Conservation (phyloP, 2,329 filamentous ascomycete species). For the Aspergillus spinulosporus region DNA sequence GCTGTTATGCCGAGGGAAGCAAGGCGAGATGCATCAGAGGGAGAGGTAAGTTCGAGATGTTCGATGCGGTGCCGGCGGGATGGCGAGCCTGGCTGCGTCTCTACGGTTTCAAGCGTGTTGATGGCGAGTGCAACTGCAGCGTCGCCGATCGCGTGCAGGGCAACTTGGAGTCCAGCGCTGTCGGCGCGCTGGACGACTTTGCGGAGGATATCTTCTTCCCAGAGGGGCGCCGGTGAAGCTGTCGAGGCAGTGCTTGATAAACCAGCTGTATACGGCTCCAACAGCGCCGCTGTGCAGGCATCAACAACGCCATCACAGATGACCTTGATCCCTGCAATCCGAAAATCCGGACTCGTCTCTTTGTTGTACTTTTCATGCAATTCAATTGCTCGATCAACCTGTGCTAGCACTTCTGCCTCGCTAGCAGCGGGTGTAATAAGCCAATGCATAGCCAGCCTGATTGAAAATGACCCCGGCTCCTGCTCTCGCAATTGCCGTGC, state of each 20-base stretch:
- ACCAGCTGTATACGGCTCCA: constrained; percentile 34
- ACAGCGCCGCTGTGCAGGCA: constrained; percentile 37
- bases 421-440: constrained; percentile 45
- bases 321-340: constrained; percentile 52
- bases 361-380: constrained; percentile 43
- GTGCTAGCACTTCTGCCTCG: constrained; percentile 39
- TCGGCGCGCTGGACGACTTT: constrained; percentile 47
- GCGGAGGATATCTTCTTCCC: constrained; percentile 43
- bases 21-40: constrained; percentile 48
- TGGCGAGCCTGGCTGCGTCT: constrained; percentile 20
- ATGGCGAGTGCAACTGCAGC: constrained; percentile 48
- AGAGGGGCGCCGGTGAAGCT: constrained; percentile 44
- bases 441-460: constrained; percentile 51
- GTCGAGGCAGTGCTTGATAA: neutral
- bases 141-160: constrained; percentile 54
- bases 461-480: constrained; percentile 31
- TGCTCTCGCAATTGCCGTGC: constrained; percentile 37
- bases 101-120: constrained; percentile 36
- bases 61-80: constrained; percentile 51
- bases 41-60: constrained; percentile 52
- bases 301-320: constrained; percentile 55
- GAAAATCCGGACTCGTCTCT: constrained; percentile 42
- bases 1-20: constrained; percentile 48
- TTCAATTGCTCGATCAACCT: constrained; percentile 50
- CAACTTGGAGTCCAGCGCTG: constrained; percentile 48